phyloP scores from a whole-genome alignment of 2,329 filamentous ascomycete species.

The Cladosporium sphaerospermum region DNA sequence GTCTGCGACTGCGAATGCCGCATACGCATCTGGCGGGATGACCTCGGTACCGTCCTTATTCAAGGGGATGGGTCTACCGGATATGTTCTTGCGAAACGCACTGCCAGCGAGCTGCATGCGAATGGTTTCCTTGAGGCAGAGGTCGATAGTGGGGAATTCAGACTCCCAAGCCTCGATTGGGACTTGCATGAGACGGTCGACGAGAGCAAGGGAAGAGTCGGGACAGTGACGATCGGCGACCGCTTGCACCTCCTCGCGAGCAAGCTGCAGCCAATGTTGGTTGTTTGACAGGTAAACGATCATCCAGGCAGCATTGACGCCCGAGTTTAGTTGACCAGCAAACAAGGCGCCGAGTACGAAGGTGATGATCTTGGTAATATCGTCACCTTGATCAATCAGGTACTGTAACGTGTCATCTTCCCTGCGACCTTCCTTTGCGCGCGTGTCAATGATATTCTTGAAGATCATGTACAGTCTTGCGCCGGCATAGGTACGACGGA shows the following conservation, averaged over 20 bases:
- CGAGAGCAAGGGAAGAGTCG: constrained; percentile 29
- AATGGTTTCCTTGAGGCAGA: constrained; percentile 50
- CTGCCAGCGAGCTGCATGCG: constrained; percentile 45
- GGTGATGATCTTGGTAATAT: constrained; percentile 38
- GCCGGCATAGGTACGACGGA: constrained; percentile 42
- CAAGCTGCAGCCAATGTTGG: constrained; percentile 39
- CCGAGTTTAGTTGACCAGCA: constrained; percentile 53
- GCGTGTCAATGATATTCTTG: constrained; percentile 41
- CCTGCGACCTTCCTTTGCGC: constrained; percentile 37
- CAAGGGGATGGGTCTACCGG: constrained; percentile 40
- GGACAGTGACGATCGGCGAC: constrained; percentile 39
- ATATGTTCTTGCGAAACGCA: constrained; percentile 48
- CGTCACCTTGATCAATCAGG: constrained; percentile 48
- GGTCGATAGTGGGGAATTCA: constrained; percentile 48
- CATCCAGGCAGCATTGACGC: constrained; percentile 50
- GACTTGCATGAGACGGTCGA: constrained; percentile 38
- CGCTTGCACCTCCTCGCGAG: constrained; percentile 43
- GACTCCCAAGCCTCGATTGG: constrained; percentile 50
- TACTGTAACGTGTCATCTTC: constrained; percentile 49
- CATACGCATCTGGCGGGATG: constrained; percentile 45
- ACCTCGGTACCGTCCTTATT: constrained; percentile 40
- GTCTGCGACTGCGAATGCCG: constrained; percentile 43
- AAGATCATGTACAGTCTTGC: constrained; percentile 46
- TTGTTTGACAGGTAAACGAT: constrained; percentile 45
- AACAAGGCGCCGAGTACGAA: constrained; percentile 51